Conservation (phyloP, 768 basidiomycete genomes). For the Auriscalpium orientale region DNA sequence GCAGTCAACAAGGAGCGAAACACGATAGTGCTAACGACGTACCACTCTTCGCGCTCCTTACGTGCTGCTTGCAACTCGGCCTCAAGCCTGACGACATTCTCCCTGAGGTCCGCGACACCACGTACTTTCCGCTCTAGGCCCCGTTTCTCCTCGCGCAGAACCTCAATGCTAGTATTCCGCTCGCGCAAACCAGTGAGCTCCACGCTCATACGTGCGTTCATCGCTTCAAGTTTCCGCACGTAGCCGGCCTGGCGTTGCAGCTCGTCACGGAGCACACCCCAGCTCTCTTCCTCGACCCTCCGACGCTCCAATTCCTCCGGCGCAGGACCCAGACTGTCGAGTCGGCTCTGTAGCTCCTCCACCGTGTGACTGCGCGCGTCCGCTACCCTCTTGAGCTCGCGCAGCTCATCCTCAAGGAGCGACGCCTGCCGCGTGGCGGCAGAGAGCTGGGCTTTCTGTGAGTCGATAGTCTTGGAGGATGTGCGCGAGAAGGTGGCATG, state of each 20-base stretch:
- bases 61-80: constrained; percentile 57
- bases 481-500: constrained; percentile 40
- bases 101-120: constrained; percentile 46
- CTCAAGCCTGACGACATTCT: constrained; percentile 48
- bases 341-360: constrained; percentile 37
- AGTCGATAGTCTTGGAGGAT: constrained; percentile 40
- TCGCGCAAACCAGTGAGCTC: constrained; percentile 51
- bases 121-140: constrained; percentile 47
- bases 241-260: constrained; percentile 59
- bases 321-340: constrained; percentile 36
- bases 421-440: constrained; percentile 39
- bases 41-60: constrained; percentile 54
- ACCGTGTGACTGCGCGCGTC: constrained; percentile 34
- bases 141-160: constrained; percentile 69
- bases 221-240: constrained; percentile 49
- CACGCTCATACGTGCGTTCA: constrained; percentile 45
- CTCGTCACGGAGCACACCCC: constrained; percentile 60
- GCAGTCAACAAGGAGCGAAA: not conserved
- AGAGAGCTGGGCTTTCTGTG: constrained; percentile 45
- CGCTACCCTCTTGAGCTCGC: constrained; percentile 32
- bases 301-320: constrained; percentile 24
- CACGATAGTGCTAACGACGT: constrained; percentile 9
- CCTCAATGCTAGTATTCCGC: constrained; percentile 53
- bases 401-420: constrained; percentile 41
- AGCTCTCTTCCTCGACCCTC: constrained; percentile 44